Base-by-base conservation (phyloP, 192 early-diverging fungal species). In the Coemansia sp. region DNA sequence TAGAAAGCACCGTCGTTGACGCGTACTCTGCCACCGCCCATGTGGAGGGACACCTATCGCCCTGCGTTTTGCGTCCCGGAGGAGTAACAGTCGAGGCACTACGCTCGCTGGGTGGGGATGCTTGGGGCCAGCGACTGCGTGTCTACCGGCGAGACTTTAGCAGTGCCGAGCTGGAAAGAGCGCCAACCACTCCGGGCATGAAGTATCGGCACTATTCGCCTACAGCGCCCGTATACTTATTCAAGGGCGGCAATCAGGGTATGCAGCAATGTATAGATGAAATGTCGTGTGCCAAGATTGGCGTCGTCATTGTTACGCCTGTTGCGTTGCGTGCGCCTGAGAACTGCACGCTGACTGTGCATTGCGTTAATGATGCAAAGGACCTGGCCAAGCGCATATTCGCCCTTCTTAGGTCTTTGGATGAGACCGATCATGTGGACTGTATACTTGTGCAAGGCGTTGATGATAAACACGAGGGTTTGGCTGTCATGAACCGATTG, bases 201-300 rank as follows among this genome's bases (percentile, higher is more conserved):
- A 99, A 99, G 78, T 99, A 99, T 77, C 82, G 95, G 7, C 98
- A 99, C 81, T 99, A 99, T 73, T 93, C 94, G 24, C 98, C 98
- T 8, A 87, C 92, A 27, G 94, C 94, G 3, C 87, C 90, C 46
- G 96, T 98, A 24, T 81, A 95, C 11, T 58, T 98, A 27, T 87
- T 95, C 72, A 77, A 76, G 27, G 57, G 43, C 40, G 27, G 24
- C 24, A 38, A 66, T 15, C 9, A 31, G 31, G 46, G 4, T 3
- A 11, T 52, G 40, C 53, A 57, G 53, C 10, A 15, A 29, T 9
- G 27, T 6, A 27, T 57, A 4, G 29, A 57, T 11, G 11, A 11
- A 11, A 27, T 57, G 53, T 10, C 24, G 27, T 18, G 31, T 41
- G 29, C 16, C 31, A 70, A 63, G 39, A 29, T 70, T n/a, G 72